A percentile compares a stretch with the other conserved stretches of the same genome.
These are phyloP conservation scores for Podospora australis DNA, from an alignment of 495 filamentous ascomycete genomes.

Conservation along the genomic window DNA sequence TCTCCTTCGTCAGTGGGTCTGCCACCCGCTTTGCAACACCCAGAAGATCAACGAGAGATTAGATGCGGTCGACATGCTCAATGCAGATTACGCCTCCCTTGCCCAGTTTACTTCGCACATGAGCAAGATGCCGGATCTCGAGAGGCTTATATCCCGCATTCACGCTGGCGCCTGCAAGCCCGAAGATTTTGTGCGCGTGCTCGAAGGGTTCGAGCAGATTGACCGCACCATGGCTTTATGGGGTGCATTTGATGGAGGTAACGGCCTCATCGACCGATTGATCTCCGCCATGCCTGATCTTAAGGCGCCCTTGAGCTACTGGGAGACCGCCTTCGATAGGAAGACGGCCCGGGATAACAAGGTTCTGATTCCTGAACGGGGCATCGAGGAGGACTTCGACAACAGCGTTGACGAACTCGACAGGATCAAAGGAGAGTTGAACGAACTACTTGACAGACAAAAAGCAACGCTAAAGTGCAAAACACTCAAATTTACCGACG, in stretches of 20 bases:
- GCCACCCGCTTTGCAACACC: slow-evolving; percentile 85
- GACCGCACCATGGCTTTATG: slow-evolving; percentile 83
- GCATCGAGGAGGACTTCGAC: slow-evolving; percentile 91
- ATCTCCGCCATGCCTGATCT: slow-evolving; percentile 82
- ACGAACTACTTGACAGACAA: slow-evolving; percentile 62
- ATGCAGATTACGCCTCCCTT: slow-evolving; percentile 67
- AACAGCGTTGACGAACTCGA: slow-evolving; percentile 71
- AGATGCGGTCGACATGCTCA: slow-evolving; percentile 90
- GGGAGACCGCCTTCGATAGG: slow-evolving; percentile 92
- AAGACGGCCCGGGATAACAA: slow-evolving; percentile 66
- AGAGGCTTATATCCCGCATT: slow-evolving; percentile 88
- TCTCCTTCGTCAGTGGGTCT: slow-evolving; percentile 95
- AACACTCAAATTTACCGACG: slow-evolving; percentile 77
- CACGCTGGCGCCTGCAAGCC: slow-evolving; percentile 85
- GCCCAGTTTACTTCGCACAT: slow-evolving; percentile 82
- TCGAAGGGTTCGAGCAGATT: slow-evolving; percentile 97
- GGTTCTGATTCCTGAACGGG: slow-evolving; percentile 73
- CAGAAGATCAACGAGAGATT: slow-evolving; percentile 87
- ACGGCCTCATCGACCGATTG: slow-evolving; percentile 78
- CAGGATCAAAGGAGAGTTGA: slow-evolving; percentile 61
- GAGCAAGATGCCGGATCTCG: slow-evolving; percentile 87
- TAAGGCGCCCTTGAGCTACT: slow-evolving; percentile 61
- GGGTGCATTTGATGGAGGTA: slow-evolving; percentile 58
- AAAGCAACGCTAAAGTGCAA: slow-evolving; percentile 57
- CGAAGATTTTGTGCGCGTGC: slow-evolving; percentile 85